Evolutionary conservation across 2,329 filamentous ascomycete species (phyloP).

Genomic region (Microcyclospora tardicrescens): DNA sequence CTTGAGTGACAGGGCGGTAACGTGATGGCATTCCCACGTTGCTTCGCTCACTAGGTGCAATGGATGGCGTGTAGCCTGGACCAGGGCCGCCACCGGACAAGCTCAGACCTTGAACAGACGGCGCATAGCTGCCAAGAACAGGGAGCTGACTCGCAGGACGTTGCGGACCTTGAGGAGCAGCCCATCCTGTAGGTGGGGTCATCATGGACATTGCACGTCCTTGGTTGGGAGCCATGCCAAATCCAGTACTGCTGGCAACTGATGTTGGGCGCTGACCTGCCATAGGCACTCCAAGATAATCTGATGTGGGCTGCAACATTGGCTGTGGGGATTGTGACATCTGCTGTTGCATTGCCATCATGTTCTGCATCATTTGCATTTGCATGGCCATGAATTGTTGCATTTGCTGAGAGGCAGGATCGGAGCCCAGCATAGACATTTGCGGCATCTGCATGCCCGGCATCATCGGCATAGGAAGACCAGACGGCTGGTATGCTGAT

Average conservation of each 20-base stretch:
- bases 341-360: conserved; percentile 25
- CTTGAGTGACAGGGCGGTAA: conserved; percentile 69
- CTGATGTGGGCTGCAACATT: conserved; percentile 7
- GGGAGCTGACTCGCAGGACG: conserved; percentile 27
- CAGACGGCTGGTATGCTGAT: conserved; percentile 13
- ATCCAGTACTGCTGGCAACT: conserved; percentile 24
- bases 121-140: conserved; percentile 13
- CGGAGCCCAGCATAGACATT: conserved; percentile 10
- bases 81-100: conserved; percentile 24
- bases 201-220: conserved; percentile 71
- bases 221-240: conserved; percentile 15
- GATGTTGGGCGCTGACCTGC: conserved; percentile 28
- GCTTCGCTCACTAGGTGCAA: conserved; percentile 90
- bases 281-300: conserved; percentile 12
- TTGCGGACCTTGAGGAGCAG: conserved; percentile 29
- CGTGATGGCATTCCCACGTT: conserved; percentile 81
- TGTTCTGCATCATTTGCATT: conserved; percentile 27
- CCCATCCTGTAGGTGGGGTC: conserved; percentile 40
- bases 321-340: conserved; percentile 7
- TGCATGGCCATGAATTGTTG: conserved; percentile 28
- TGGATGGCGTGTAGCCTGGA: conserved; percentile 68
- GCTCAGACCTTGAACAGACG: conserved; percentile 27
- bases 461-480: conserved; percentile 14
- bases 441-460: conserved; percentile 17
- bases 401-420: conserved; percentile 19